Base-by-base conservation (phyloP, 1,139 yeast genomes). In the Yamadazyma jaroonii region DNA sequence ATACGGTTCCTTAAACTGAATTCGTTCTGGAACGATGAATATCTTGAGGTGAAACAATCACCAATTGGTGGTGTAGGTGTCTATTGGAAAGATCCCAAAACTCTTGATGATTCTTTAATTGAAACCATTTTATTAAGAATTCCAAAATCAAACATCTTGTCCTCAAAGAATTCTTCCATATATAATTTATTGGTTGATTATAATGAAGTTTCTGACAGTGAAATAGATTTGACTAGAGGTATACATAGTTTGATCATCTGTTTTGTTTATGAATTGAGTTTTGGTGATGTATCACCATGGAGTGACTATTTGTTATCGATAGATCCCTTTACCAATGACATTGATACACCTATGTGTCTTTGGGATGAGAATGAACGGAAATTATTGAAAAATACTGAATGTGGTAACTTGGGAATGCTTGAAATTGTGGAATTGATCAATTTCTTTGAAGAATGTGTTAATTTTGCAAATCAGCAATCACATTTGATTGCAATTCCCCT, bases 31-130 rank as follows among this genome's bases (percentile, higher is more conserved):
- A 67, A 75, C 42, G 47, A 59, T 4, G 68, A 65, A 0, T 52
- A 66, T 11, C 56, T 84, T 32, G 67, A 64, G 22, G 61, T 84
- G 2, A 65, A 60, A 34, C 44, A 52, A 11, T 82, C 92, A 0
- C 50, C 61, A 6, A 45, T 65, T 6, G 88, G 90, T 6, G 95
- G 96, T 0, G 50, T 79, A 3, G 96, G 96, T 3, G 94, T 88
- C 1, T 85, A 83, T 56, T 53, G 31, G 49, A 56, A 38, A 65
- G 64, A 32, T 56, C 77, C 11, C 52, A 56, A 8, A 56, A 57
- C 10, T 46, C 44, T 23, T 44, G 51, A 31, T 51, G 56, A 17
- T 56, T 53, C 23, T 61, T 60, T 43, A 44, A 62, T 48, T n/a
- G 54, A 52, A 31, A 43, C 52, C 1, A 53, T 69, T n/a, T 57